Evolutionary conservation across 202 grass and related monocot genomes (phyloP).

Genomic region (Elaeis oleifera): DNA sequence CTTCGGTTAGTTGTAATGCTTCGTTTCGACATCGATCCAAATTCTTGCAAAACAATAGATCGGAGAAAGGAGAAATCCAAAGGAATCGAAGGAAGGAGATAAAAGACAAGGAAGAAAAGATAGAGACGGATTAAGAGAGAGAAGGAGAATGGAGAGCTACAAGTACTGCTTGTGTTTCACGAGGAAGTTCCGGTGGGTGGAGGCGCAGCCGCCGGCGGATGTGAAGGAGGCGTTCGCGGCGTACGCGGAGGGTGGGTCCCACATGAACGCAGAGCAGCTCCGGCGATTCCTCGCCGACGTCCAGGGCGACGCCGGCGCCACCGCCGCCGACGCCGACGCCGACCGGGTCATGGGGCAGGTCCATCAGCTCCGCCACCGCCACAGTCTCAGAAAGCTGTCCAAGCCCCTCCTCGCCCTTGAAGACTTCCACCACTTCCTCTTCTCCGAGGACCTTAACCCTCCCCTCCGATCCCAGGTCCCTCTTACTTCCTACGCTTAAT

Average conservation of each 20-base stretch:
- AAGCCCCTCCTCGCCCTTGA: constrained; percentile 49
- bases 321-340: constrained; percentile 10
- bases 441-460: constrained; percentile 82
- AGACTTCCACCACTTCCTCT: constrained; percentile 66
- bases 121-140: neutral
- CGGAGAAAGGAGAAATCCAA: too few species aligned
- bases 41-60: too few species aligned
- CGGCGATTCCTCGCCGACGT: constrained; percentile 42
- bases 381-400: constrained; percentile 32
- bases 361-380: constrained; percentile 42
- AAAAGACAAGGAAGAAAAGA: too few species aligned
- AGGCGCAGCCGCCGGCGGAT: constrained; percentile 58
- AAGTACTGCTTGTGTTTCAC: constrained; percentile 91
- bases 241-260: constrained; percentile 34
- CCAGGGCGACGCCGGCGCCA: constrained; percentile 15
- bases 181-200: constrained; percentile 45
- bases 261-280: constrained; percentile 64
- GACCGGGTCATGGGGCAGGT: constrained; percentile 45
- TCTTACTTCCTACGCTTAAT: neutral
- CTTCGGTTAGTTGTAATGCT: too few species aligned
- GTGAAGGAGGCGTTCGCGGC: constrained; percentile 49
- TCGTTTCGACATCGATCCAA: too few species aligned
- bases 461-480: constrained; percentile 40
- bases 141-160: constrained; percentile 59
- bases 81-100: too few species aligned